Conservation (phyloP, 768 basidiomycete species). For the Stropharia rugosoannulata region DNA sequence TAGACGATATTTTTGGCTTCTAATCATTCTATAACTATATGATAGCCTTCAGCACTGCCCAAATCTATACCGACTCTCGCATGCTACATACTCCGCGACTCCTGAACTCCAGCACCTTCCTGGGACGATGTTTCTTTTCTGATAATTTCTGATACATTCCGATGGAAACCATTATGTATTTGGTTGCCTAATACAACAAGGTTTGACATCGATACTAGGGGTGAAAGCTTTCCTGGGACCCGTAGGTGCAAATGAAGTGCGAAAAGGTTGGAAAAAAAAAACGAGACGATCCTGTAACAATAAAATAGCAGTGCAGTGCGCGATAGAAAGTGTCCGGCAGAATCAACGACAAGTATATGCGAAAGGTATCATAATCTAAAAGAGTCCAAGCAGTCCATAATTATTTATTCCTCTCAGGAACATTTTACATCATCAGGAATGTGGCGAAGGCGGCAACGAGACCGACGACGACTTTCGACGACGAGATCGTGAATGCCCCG, state of each 20-base stretch:
- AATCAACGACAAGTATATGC: conserved; percentile 27
- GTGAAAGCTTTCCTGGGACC: conserved; percentile 10
- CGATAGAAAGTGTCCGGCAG: conserved; percentile 18
- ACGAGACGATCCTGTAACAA: conserved; percentile 3
- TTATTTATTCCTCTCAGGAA: background rate
- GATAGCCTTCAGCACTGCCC: background rate
- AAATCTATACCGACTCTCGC: no score
- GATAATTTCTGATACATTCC: no score
- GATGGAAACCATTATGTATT: conserved; percentile 2
- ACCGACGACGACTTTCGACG: conserved; percentile 49
- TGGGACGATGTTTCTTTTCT: no score
- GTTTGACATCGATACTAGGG: background rate
- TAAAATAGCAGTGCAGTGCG: conserved; percentile 18
- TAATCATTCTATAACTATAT: conserved; percentile 7
- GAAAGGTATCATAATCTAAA: conserved; percentile 18
- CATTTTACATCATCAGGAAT: conserved; percentile 48
- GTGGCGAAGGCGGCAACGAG: conserved; percentile 44
- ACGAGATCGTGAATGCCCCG: conserved; percentile 46
- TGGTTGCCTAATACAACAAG: conserved; percentile 13
- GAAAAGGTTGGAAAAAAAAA: conserved; percentile 12
- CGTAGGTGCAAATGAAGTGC: conserved; percentile 16
- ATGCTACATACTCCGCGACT: no score
- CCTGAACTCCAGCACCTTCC: no score
- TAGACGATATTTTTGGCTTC: conserved; percentile 67
- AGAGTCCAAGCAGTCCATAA: background rate